Evolutionary conservation across 1,139 yeast genomes (phyloP).

Genomic region (Candida gigantensis): DNA sequence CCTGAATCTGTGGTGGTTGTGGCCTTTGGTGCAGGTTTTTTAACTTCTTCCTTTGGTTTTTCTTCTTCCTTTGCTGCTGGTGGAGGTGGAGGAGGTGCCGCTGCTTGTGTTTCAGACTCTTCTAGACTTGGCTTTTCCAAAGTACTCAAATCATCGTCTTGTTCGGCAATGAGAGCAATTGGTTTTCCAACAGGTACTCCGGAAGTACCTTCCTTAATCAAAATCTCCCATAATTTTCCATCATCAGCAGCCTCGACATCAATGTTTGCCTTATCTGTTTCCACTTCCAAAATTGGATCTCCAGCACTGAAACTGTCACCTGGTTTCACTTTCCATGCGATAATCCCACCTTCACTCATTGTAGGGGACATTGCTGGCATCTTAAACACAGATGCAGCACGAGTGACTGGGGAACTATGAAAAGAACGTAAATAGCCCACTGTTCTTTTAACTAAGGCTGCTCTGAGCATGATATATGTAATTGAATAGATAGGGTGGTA

Average conservation of each 20-base stretch:
- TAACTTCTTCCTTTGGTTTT: conserved; percentile 19
- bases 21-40: conserved; percentile 12
- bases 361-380: conserved; percentile 99
- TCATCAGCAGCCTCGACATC: conserved; percentile 95
- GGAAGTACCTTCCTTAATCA: conserved; percentile 68
- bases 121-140: conserved; percentile 58
- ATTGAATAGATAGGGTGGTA: conserved; percentile 3
- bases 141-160: conserved; percentile 73
- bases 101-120: conserved; percentile 17
- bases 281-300: conserved; percentile 84
- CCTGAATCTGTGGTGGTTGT: conserved; percentile 11
- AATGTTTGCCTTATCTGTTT: conserved; percentile 91
- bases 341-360: conserved; percentile 96
- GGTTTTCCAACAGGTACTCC: conserved; percentile 86
- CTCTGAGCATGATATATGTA: conserved; percentile 14
- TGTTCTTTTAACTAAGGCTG: conserved; percentile 11
- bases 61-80: too few relatives aligned
- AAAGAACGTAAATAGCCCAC: conserved; percentile 15
- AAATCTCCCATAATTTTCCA: conserved; percentile 80
- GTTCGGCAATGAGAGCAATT: conserved; percentile 86
- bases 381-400: conserved; percentile 62
- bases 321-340: conserved; percentile 85
- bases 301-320: conserved; percentile 83
- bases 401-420: conserved; percentile 21
- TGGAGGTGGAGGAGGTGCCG: conserved; percentile 17